Evolutionary conservation across 306 rosid species (phyloP), one percentile per base, ranked within the genome.

Genomic region (Castanospermum australe): DNA sequence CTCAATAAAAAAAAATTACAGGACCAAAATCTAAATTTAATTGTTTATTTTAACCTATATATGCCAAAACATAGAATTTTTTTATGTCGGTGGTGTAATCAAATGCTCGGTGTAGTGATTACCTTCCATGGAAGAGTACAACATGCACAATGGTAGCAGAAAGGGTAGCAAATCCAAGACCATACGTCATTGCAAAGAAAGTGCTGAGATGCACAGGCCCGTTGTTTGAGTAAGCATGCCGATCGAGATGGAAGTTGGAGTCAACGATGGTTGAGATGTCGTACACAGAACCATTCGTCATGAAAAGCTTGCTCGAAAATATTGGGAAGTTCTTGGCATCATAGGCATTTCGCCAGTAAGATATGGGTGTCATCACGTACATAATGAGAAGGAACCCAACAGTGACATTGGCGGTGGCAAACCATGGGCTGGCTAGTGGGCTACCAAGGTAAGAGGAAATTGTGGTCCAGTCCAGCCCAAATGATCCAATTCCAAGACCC

Each of bases 341-440:
- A 51, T 81, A 87, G 15, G 66, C 28, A 71, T 87, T 18, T 14
- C 24, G 6, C 79, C 78, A 87, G 69, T 90, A 90, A 18, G 30
- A 0, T 14, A 90, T 33, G 48, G 93, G 93, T 9, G 87, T 82
- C 87, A 90, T 77, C 44, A 86, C 85, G 70, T 87, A 90, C 87
- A 87, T 80, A 1, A 87, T 51, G 4, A 87, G 38, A 17, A 71
- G 4, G 67, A 90, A 90, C 13, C 91, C 91, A 32, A 80, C 71
- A 5, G 84, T 87, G 35, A 84, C 0, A 75, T 87, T 90, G 54
- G 85, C 88, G 4, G 88, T 86, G 48, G 91, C 89, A 21, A 87
- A 90, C 90, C 88, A 85, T 4, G 91, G 91, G 60, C 88, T 87
- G 6, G 88, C 91, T 0, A 90, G 59, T n/a, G 91, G 94, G 64